Conservation (phyloP, 345 rosid genomes). For the Theobroma cacao region DNA sequence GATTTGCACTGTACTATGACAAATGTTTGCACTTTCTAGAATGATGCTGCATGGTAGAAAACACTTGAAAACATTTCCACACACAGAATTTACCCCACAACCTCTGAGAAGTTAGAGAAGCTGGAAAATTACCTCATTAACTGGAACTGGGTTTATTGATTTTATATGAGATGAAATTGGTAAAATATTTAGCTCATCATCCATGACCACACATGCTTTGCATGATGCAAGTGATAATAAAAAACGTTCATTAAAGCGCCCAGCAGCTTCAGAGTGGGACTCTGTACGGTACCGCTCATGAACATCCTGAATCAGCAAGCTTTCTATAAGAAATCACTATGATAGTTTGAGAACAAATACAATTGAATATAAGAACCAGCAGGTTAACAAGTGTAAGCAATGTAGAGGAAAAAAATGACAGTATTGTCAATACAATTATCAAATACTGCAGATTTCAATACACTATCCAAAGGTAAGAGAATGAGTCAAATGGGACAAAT, state of each 20-base stretch:
- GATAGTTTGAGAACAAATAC: neutral
- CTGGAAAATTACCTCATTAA: constrained; percentile 50
- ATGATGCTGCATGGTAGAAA: neutral
- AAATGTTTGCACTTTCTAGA: neutral
- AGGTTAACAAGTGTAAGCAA: neutral
- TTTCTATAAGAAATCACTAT: constrained; percentile 1
- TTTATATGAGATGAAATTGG: constrained; percentile 93
- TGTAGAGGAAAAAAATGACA: neutral
- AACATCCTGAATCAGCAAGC: constrained; percentile 69
- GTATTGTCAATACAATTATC: neutral
- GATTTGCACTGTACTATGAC: neutral
- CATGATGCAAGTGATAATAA: constrained; percentile 84
- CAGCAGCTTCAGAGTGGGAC: constrained; percentile 83
- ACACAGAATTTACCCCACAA: neutral
- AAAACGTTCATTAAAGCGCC: constrained; percentile 92
- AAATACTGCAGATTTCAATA: neutral
- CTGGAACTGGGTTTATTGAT: constrained; percentile 58
- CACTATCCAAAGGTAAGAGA: neutral
- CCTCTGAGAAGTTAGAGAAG: neutral
- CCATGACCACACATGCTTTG: constrained; percentile 90
- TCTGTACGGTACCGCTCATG: constrained; percentile 96
- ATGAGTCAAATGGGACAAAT: neutral
- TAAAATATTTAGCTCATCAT: constrained; percentile 91
- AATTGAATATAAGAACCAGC: neutral
- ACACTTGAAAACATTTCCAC: constrained; percentile 3